phyloP scores from a whole-genome alignment of 768 basidiomycete species.

The Leucocoprinus sp. region DNA sequence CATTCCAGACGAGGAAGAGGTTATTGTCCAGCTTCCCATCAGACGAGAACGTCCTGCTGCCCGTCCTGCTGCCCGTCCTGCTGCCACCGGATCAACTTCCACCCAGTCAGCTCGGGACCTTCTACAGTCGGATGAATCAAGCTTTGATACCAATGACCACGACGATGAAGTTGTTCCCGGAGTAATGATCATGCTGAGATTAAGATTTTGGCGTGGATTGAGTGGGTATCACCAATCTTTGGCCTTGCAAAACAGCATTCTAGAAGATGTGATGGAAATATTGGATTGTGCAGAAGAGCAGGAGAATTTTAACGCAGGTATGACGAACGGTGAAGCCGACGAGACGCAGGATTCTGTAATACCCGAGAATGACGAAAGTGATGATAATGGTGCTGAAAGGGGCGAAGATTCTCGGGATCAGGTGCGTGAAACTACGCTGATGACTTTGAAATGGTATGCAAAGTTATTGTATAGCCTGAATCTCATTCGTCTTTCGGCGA shows the following conservation, averaged over 20 bases:
- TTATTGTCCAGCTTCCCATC: constrained; percentile 21
- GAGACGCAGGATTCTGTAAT: constrained; percentile 12
- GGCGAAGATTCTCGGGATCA: constrained; percentile 1
- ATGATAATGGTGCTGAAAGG: background rate
- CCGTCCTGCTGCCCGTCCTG: too few relatives aligned
- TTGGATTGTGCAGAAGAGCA: constrained; percentile 33
- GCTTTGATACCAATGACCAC: background rate
- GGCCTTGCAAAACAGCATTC: constrained; percentile 25
- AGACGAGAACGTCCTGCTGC: constrained; percentile 1
- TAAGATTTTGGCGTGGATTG: constrained; percentile 33
- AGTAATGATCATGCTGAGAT: constrained; percentile 22
- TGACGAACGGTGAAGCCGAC: constrained; percentile 16
- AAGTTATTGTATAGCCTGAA: background rate
- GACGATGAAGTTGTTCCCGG: constrained; percentile 16
- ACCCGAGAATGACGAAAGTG: constrained; percentile 15
- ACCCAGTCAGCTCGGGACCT: too few relatives aligned
- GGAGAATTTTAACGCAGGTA: constrained; percentile 20
- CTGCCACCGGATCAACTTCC: background rate
- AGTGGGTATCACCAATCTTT: constrained; percentile 33
- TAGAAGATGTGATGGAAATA: constrained; percentile 34
- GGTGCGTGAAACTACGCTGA: background rate
- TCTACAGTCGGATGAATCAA: background rate
- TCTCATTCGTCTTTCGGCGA: background rate
- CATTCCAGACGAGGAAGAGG: constrained; percentile 28
- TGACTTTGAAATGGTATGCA: background rate